Base-by-base conservation (phyloP, 1,284 basidiomycete genomes). In the Inonotus obliquus region DNA sequence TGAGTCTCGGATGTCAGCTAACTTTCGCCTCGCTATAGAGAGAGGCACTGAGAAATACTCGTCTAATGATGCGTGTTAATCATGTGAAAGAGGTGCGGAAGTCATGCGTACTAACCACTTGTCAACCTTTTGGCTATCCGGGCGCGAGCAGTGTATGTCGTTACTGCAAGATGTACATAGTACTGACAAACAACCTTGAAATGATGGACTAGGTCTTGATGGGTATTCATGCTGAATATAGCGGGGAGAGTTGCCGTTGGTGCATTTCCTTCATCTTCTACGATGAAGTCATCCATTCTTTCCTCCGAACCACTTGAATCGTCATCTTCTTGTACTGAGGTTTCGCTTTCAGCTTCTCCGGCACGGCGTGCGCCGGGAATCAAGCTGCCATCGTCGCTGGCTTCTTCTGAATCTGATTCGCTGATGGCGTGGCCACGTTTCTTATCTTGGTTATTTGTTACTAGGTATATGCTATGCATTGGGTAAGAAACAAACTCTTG, bases 111-210 rank as follows among this genome's bases (percentile, higher is more conserved):
- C 75, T 45, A 63, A 87, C 90, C 77, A 71, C 78, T 21, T 17
- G 32, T 45, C 23, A 63, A 37, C 51, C 48, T 58, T 23, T 60
- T 53, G 14, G 54, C 58, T 27, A 51, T 51, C 23, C 54, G 54
- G 1, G 54, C 27, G n/a, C 60, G 53, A 21, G 56, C 55, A 2
- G 19, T 23, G 5, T 76, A 56, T 87, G 69, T 48, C 76, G 77
- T 39, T 35, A 92, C 84, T 21, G 88, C 87, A 45, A 94, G 75
- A 66, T 94, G 87, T 2, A 94, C 87, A 66, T 93, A 87, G 47
- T 94, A 82, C 69, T 95, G 92, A 67, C 91, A 93, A 35, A 94
- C 81, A 53, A 91, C 86, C 73, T 92, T 92, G 79, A 92, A 92
- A 63, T 91, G 88, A 65, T 88, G 82, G 14, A 80, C 75, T 21